Evolutionary conservation across 352 stramenopile genomes (phyloP), one percentile per base, ranked within the genome.

Genomic region (Synura sp.): DNA sequence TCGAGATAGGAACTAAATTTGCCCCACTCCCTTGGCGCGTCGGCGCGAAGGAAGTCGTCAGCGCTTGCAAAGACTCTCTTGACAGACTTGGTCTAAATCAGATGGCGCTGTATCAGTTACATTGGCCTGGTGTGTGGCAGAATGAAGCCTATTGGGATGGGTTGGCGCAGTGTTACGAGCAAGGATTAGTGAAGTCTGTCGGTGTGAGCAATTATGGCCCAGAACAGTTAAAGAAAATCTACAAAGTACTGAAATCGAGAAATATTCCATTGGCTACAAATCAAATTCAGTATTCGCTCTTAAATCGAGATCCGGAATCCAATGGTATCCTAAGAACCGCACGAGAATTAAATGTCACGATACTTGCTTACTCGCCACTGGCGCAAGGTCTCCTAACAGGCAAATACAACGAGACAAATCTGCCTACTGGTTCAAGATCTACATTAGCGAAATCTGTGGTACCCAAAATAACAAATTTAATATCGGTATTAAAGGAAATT

Each of bases 71-170:
- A 60, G 81, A 59, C 29, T 83, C 76, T 42, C 32, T 87, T 4
- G 82, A 85, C 42, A 60, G 85, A 70, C 67, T 89, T 7, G 83
- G 81, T 36, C 32, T 77, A 29, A 17, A 80, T 31, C 80, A 80
- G 12, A 90, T 92, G 79, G 87, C 90, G 42, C 81, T 92, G 57
- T 91, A 91, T 71, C 81, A 86, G 81, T 79, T 86, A n/a, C 82
- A 86, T 73, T 86, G 83, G 83, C 81, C 82, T 27, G 84, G 83
- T 60, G 82, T 79, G 1, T 87, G 78, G 42, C 60, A 73, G 12
- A 88, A 90, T 73, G 82, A 84, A 69, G 82, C 81, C 15, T 92
- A 92, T 75, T 92, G 87, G 87, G 86, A 90, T 80, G 89, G 87
- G 0, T 70, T 93, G 34, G 86, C 85, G 5, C 81, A 89, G 60